Conservation (phyloP, 2,329 filamentous ascomycete species). For the Chrysoporthe puriensis region DNA sequence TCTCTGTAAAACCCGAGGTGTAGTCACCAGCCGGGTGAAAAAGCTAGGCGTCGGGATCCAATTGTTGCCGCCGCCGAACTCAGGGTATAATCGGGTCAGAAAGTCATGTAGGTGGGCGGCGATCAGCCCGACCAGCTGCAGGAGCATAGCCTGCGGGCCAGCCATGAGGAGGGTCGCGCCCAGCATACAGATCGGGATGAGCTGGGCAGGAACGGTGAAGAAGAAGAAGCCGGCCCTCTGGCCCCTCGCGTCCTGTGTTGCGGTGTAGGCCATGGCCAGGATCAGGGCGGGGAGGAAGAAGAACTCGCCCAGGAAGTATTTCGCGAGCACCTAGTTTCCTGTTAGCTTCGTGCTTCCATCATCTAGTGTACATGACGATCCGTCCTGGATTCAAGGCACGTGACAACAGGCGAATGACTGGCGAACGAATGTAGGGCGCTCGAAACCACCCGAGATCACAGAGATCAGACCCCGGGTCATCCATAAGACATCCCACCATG, state of each 20-base stretch:
- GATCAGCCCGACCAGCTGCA: slow-evolving; percentile 77
- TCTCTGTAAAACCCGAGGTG: slow-evolving; percentile 51
- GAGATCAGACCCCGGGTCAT: slow-evolving; percentile 67
- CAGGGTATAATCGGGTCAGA: slow-evolving; percentile 82
- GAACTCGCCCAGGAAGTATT: slow-evolving; percentile 52
- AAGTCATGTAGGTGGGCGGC: slow-evolving; percentile 93
- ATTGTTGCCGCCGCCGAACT: slow-evolving; percentile 83
- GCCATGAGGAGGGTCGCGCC: slow-evolving; percentile 70
- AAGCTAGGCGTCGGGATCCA: slow-evolving; percentile 74
- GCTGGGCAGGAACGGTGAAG: slow-evolving; percentile 79
- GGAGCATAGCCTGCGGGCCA: slow-evolving; percentile 59
- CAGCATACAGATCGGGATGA: slow-evolving; percentile 81
- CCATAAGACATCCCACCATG: slow-evolving; percentile 77
- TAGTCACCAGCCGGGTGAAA: slow-evolving; percentile 68
- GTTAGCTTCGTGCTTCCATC: slow-evolving; percentile 15
- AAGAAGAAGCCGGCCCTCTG: slow-evolving; percentile 79
- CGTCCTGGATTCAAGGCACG: slow-evolving; percentile 12
- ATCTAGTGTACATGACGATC: too few species aligned
- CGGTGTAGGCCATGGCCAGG: slow-evolving; percentile 82
- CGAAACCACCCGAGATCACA: slow-evolving; percentile 62
- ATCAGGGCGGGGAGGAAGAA: slow-evolving; percentile 69
- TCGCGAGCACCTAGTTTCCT: slow-evolving; percentile 51
- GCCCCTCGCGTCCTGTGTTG: slow-evolving; percentile 81
- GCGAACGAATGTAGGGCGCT: slow-evolving; percentile 62
- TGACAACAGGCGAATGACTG: slow-evolving; percentile 31